Percentiles rank a stretch among this genome's conserved stretches.
Evolutionary conservation across 176 grass and related monocot species (phyloP).

Genomic region (Musa schizocarpa): DNA sequence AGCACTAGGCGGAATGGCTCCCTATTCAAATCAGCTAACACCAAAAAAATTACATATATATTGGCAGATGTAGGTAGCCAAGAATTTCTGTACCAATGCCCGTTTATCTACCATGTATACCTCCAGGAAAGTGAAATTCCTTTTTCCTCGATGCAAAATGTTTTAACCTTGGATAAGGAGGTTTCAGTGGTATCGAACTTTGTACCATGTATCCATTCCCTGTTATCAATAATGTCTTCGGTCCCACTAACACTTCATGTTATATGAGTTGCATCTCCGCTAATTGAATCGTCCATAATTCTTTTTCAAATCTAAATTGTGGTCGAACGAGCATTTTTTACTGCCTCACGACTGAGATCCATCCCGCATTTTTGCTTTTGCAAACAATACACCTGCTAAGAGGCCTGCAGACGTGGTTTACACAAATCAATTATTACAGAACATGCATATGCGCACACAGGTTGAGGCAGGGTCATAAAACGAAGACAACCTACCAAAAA

Average conservation of each 20-base stretch:
- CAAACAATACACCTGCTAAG: conserved; percentile 84
- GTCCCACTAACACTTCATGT: neutral
- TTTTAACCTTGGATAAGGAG: neutral
- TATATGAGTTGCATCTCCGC: neutral
- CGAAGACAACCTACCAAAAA: conserved; percentile 55
- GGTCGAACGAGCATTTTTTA: neutral
- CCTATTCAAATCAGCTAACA: neutral
- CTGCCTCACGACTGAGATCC: conserved; percentile 8
- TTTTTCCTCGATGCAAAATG: neutral
- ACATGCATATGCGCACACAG: too few relatives aligned
- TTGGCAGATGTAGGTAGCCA: neutral
- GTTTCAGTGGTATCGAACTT: neutral
- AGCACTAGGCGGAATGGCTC: neutral
- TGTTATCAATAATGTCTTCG: neutral
- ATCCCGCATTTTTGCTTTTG: conserved; percentile 62
- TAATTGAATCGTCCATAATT: neutral
- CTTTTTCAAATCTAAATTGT: neutral
- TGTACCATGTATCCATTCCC: neutral
- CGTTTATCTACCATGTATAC: neutral
- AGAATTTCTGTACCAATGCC: neutral
- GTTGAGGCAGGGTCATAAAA: neutral
- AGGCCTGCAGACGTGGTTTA: conserved; percentile 35
- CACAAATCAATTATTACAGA: neutral
- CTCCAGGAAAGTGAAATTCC: neutral
- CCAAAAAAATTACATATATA: neutral